A percentile compares a stretch with the other conserved stretches of the same genome.
Conservation (phyloP, 148 eudicot species). For the Silene latifolia region DNA sequence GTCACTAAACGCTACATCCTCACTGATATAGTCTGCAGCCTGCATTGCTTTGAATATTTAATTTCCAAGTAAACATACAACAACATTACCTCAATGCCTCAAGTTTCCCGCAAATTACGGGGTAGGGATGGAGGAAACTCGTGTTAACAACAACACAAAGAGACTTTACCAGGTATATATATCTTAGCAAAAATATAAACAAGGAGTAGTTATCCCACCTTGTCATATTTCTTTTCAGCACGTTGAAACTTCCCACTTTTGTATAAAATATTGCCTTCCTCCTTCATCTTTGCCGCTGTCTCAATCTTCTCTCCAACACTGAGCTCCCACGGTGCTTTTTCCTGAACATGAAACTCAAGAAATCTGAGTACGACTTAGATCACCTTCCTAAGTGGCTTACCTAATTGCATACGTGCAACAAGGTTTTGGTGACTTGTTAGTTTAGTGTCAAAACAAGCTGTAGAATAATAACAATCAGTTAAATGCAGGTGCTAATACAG, state of each 20-base stretch:
- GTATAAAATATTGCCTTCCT: slow-evolving; percentile 58
- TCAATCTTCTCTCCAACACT: slow-evolving; percentile 41
- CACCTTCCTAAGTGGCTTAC: background rate
- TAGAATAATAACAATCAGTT: background rate
- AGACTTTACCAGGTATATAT: too few species aligned
- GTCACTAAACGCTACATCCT: slow-evolving; percentile 44
- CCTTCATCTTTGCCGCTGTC: slow-evolving; percentile 54
- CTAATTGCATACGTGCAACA: background rate
- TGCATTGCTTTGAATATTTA: slow-evolving; percentile 11
- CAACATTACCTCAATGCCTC: too few species aligned
- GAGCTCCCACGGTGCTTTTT: slow-evolving; percentile 73
- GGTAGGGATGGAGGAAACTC: background rate
- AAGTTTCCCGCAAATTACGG: too few species aligned
- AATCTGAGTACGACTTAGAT: background rate
- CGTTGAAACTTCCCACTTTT: slow-evolving; percentile 52
- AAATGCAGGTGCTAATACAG: background rate
- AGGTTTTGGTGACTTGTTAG: background rate
- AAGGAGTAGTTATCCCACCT: slow-evolving; percentile 31
- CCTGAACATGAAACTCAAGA: slow-evolving; percentile 29
- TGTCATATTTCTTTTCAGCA: slow-evolving; percentile 64
- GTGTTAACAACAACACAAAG: too few species aligned
- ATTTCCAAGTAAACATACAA: too few species aligned
- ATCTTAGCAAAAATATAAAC: too few species aligned
- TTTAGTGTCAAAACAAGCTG: background rate
- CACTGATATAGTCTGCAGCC: slow-evolving; percentile 54